phyloP scores from a whole-genome alignment of 768 basidiomycete genomes.

The Boletus rex-veris region DNA sequence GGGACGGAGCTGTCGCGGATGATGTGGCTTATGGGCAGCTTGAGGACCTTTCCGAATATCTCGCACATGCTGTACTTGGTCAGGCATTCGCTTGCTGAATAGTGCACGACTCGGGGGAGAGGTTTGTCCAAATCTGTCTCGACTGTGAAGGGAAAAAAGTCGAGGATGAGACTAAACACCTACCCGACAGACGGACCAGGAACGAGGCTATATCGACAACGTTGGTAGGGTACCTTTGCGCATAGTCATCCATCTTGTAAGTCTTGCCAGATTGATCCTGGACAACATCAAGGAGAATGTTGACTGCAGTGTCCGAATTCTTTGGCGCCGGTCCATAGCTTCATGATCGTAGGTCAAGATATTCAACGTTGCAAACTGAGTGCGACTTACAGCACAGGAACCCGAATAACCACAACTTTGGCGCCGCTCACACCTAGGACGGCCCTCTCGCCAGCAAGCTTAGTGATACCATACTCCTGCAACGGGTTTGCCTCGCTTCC shows the following conservation, averaged over 20 bases:
- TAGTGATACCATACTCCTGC: constrained; percentile 84
- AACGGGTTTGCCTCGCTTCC: constrained; percentile 74
- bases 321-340: constrained; percentile 86
- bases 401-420: constrained; percentile 68
- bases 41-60: constrained; percentile 67
- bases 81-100: constrained; percentile 74
- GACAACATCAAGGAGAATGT: constrained; percentile 83
- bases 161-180: constrained; percentile 14
- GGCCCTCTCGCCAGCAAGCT: constrained; percentile 83
- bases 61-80: constrained; percentile 95
- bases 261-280: constrained; percentile 81
- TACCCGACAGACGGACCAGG: constrained; percentile 72
- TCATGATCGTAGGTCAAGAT: neutral
- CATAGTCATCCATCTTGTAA: constrained; percentile 96
- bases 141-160: neutral
- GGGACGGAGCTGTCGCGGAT: constrained; percentile 68
- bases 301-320: constrained; percentile 87
- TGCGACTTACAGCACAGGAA: constrained; percentile 76
- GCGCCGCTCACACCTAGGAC: constrained; percentile 58
- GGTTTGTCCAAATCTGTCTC: constrained; percentile 32
- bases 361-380: neutral
- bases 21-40: constrained; percentile 71
- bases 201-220: constrained; percentile 84
- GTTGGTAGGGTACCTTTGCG: constrained; percentile 90
- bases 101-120: constrained; percentile 67